Conservation (phyloP, 2,329 filamentous ascomycete species). For the Colletotrichum camelliae region DNA sequence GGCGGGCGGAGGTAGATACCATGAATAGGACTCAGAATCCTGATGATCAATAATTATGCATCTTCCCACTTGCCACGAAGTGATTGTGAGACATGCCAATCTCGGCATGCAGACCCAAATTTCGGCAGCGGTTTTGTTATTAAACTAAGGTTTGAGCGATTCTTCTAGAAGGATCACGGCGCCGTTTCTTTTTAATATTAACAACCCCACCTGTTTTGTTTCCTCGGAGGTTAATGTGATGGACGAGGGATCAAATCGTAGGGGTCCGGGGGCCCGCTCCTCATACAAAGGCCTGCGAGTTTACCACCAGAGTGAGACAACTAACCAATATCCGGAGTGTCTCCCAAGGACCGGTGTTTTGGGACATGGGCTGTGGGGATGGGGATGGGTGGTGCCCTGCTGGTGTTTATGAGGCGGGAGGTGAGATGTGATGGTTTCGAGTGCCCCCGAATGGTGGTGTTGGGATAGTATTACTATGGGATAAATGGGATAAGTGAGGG, state of each 20-base stretch:
- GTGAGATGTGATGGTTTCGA: not conserved
- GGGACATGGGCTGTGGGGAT: not conserved
- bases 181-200: not conserved
- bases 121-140: not conserved
- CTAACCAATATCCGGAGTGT: not conserved
- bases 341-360: not conserved
- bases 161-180: not conserved
- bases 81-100: not conserved
- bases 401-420: not conserved
- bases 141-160: not conserved
- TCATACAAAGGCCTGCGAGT: not conserved
- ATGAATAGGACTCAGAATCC: constrained; percentile 13
- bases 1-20: constrained; percentile 4
- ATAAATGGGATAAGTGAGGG: not conserved
- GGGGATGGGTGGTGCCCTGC: not conserved
- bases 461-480: not conserved
- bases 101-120: not conserved
- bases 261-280: not conserved
- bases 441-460: not conserved
- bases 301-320: not conserved
- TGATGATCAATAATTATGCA: not conserved
- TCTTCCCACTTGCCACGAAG: not conserved
- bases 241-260: not conserved
- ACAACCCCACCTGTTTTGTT: not conserved
- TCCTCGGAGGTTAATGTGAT: not conserved